These are phyloP conservation scores for Novymonas esmeraldas DNA, from an alignment of 208 protist species.

Conservation along the genomic window DNA sequence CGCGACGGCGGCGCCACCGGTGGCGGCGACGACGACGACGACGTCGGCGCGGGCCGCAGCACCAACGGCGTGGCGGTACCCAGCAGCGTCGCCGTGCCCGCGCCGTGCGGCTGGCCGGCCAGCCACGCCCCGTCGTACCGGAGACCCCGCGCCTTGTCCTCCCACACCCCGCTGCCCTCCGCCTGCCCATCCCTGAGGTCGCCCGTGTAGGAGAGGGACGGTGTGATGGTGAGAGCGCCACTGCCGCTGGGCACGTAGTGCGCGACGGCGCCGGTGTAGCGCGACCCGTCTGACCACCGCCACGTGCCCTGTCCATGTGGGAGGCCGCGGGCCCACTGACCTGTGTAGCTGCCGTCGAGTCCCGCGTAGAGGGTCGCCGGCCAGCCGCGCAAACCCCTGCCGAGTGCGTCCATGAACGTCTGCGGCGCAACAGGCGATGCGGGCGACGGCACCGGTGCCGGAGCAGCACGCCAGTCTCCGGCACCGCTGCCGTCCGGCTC, in stretches of 20 bases:
- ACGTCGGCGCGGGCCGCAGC: no score
- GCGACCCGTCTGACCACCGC: conserved; percentile 62
- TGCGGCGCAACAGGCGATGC: conserved; percentile 7
- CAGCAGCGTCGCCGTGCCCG: conserved; percentile 41
- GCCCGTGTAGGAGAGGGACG: conserved; percentile 58
- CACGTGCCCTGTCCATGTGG: conserved; percentile 70
- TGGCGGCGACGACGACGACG: no score
- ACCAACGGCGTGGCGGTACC: neutral
- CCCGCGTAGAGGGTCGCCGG: conserved; percentile 28
- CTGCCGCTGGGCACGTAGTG: conserved; percentile 51
- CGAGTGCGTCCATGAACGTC: conserved; percentile 9
- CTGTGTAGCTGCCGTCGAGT: conserved; percentile 66
- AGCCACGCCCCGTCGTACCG: conserved; percentile 70
- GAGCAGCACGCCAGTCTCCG: conserved; percentile 38
- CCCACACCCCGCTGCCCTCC: conserved; percentile 44
- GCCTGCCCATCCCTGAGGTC: conserved; percentile 51
- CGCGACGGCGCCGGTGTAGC: conserved; percentile 59
- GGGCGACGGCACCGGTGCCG: neutral
- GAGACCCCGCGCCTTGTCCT: conserved; percentile 31
- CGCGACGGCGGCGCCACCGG: neutral
- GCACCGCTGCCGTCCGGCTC: conserved; percentile 65
- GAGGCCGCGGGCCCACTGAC: conserved; percentile 57
- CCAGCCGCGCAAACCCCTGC: conserved; percentile 20
- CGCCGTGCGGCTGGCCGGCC: conserved; percentile 56
- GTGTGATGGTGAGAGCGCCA: conserved; percentile 38